Evolutionary conservation across 495 filamentous ascomycete species (phyloP).

Genomic region (Chaetomium tenue): DNA sequence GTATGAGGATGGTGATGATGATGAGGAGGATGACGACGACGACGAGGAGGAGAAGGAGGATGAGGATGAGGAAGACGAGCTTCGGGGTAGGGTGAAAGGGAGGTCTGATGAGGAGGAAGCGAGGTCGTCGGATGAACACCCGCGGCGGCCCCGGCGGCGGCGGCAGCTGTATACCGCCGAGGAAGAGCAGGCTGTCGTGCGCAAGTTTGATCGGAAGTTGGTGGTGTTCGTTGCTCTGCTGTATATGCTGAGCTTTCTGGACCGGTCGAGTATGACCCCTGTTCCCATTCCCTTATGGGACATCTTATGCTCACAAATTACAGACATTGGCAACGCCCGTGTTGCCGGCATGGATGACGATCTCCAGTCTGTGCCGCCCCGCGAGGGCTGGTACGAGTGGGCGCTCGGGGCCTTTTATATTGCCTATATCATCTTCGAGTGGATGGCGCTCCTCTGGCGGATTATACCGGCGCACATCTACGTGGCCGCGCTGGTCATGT

Average conservation of each 20-base stretch:
- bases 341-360: conserved; percentile 71
- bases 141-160: neutral
- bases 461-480: conserved; percentile 62
- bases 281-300: neutral
- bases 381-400: conserved; percentile 76
- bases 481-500: conserved; percentile 61
- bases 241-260: conserved; percentile 79
- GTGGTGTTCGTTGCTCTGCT: conserved; percentile 77
- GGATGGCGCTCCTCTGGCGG: conserved; percentile 73
- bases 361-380: conserved; percentile 56
- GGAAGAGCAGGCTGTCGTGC: conserved; percentile 70
- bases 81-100: neutral
- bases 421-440: conserved; percentile 65
- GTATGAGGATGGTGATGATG: conserved; percentile 9
- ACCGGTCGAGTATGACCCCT: conserved; percentile 64
- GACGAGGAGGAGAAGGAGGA: conserved; percentile 9
- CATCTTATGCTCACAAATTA: conserved; percentile 3
- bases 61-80: conserved; percentile 1
- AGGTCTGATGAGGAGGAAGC: neutral
- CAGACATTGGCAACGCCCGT: conserved; percentile 77
- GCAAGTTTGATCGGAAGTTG: conserved; percentile 69
- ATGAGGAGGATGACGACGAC: neutral
- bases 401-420: conserved; percentile 76
- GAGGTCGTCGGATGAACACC: neutral
- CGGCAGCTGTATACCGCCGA: conserved; percentile 67